Base-by-base conservation (phyloP, 2,329 filamentous ascomycete species). In the Venturiaceae sp. region DNA sequence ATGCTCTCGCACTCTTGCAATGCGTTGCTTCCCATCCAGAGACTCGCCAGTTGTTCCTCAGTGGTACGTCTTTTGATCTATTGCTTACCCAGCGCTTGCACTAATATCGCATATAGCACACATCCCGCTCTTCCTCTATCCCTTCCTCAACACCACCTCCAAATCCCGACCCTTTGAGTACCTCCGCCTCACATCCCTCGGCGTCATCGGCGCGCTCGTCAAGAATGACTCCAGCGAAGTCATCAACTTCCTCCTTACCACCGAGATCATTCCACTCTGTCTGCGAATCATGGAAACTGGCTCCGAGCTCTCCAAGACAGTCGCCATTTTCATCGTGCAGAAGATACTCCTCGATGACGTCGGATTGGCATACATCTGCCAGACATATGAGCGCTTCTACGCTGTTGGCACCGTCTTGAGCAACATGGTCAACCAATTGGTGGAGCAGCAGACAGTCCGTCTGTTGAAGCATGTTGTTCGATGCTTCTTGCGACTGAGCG, bases 221-320 rank as follows among this genome's bases (percentile, higher is more conserved):
- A 99, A 99, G 81, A 99, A 99, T 69, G 94, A 99, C 75, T 96
- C 92, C 3, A 92, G 90, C 19, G 94, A 97, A 69, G 94, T 97
- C 61, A 99, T 99, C 78, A 97, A 97, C 78, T 99, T 99, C 71
- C 86, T 99, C 57, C 81, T 99, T 53, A 97, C 94, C 1, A 99
- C 94, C 32, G 94, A 99, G 75, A 99, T 99, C 65, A 99, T 99
- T 60, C 94, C 94, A 9, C 83, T 99, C 13, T 99, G 94, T 72
- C 85, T 99, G 47, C 86, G 94, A 61, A 99, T 99, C 69, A 99
- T 99, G 94, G 94, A 99, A 77, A 99, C 94, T 0, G 94, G 94
- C 54, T 96, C 92, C 0, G 94, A 99, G 74, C 82, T 99, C 61
- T 96, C 91, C 79, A 99, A 99, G 79, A 99, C 94, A 0, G 94